Evolutionary conservation across 2,329 filamentous ascomycete species (phyloP).

Genomic region (Trichoderma semiorbis): DNA sequence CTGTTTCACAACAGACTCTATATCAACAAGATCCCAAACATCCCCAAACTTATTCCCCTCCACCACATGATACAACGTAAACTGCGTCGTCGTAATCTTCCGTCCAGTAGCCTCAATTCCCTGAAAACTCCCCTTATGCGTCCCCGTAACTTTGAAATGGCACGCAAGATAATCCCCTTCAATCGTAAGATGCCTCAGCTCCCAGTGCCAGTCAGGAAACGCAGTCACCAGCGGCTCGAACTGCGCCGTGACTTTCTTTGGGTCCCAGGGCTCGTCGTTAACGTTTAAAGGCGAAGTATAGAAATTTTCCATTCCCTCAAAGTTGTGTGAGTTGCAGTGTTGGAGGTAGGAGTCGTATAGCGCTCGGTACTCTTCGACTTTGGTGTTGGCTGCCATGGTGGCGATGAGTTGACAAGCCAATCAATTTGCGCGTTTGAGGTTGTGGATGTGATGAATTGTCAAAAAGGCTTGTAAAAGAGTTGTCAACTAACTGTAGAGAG

Average conservation of each 20-base stretch:
- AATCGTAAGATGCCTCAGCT: not conserved
- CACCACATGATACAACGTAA: not conserved
- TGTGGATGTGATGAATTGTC: not conserved
- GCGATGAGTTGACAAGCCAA: not conserved
- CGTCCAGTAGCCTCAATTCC: not conserved
- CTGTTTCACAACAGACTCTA: not conserved
- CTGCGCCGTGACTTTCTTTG: not conserved
- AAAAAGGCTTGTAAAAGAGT: not conserved
- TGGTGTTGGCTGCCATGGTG: not conserved
- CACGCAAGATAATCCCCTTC: not conserved
- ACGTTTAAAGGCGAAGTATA: not conserved
- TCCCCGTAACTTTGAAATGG: not conserved
- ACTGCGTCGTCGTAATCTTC: not conserved
- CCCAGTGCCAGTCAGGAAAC: not conserved
- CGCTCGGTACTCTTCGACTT: not conserved
- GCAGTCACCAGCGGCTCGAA: not conserved
- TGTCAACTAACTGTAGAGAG: not conserved
- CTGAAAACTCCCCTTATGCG: not conserved
- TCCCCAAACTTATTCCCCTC: not conserved
- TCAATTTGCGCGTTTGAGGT: not conserved
- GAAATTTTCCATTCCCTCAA: fast-evolving
- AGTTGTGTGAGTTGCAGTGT: not conserved
- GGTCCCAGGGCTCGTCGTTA: not conserved
- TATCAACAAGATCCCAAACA: not conserved
- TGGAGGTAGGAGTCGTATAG: not conserved